Conservation (phyloP, 2,329 filamentous ascomycete species). For the Eutypa lata region DNA sequence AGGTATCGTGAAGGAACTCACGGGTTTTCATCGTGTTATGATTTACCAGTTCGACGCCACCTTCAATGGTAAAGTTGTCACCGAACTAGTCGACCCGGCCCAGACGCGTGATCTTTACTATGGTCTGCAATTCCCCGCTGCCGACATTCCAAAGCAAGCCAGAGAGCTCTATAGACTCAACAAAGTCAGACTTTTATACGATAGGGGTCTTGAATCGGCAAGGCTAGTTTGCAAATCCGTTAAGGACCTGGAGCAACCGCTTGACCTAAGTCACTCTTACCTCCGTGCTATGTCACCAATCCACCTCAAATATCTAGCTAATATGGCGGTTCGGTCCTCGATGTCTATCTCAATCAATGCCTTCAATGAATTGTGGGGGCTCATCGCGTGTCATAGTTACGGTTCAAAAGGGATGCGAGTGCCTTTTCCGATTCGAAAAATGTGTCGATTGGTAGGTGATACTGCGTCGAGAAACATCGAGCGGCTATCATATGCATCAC, state of each 20-base stretch:
- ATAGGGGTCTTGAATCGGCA: slow-evolving; percentile 75
- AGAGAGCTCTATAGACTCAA: slow-evolving; percentile 88
- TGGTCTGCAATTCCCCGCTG: slow-evolving; percentile 83
- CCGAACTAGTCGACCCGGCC: slow-evolving; percentile 77
- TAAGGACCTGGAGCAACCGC: slow-evolving; percentile 68
- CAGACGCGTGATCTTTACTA: slow-evolving; percentile 82
- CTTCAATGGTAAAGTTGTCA: slow-evolving; percentile 84
- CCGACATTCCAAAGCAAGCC: slow-evolving; percentile 81
- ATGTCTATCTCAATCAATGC: slow-evolving; percentile 94
- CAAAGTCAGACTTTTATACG: slow-evolving; percentile 83
- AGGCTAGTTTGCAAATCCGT: slow-evolving; percentile 75
- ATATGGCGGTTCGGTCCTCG: slow-evolving; percentile 89
- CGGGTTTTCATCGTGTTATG: slow-evolving; percentile 90
- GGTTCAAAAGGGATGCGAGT: slow-evolving; percentile 79
- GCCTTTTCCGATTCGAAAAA: slow-evolving; percentile 85
- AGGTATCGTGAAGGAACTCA: slow-evolving; percentile 84
- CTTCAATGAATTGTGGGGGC: slow-evolving; percentile 80
- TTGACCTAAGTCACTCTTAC: slow-evolving; percentile 83
- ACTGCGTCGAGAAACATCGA: slow-evolving; percentile 86
- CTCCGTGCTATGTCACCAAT: slow-evolving; percentile 88
- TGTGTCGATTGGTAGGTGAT: slow-evolving; percentile 85
- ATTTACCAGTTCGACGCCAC: slow-evolving; percentile 83
- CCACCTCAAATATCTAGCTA: slow-evolving; percentile 79
- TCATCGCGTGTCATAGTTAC: slow-evolving; percentile 84
- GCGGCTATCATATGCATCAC: slow-evolving; percentile 78